Evolutionary conservation across 441 rosid genomes (phyloP), one percentile per base, ranked within the genome.

Genomic region (Bruguiera hainesii): DNA sequence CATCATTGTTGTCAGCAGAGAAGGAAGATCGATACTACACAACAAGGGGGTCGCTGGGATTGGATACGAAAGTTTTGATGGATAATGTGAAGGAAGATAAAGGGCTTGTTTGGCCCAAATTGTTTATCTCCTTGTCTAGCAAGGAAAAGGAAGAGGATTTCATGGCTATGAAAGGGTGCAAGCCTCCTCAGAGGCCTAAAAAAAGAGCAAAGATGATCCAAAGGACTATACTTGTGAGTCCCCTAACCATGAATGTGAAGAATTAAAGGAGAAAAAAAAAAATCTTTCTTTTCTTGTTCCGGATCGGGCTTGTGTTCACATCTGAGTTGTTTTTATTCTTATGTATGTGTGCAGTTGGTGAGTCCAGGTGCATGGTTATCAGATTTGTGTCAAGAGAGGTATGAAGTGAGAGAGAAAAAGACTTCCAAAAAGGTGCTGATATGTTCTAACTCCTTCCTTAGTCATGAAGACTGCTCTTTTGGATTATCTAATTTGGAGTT

Each of bases 131-230:
- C 51, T 72, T 93, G 78, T 93, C 98, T 4, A 90, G 73, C 76
- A 93, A 93, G 82, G 97, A 89, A 78, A 93, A 93, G 79, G 97
- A 93, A 78, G 97, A 90, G 73, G 98, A 90, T 85, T 90, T 93
- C 76, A 77, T 90, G 88, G 91, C 92, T 25, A 87, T 93, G 96
- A 93, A 93, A 83, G 98, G 98, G n/a, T 93, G 98, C 68, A 93
- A 87, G 68, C 96, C 82, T 68, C 85, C 98, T 65, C 97, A 87
- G 69, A 77, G 97, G 77, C 98, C 98, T 21, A 90, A 90, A 75
- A 90, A 90, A 71, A 78, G 98, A 71, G 94, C 97, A 53, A 93
- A 93, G 70, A 71, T 87, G 77, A 86, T 93, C 69, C 94, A 90
- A 79, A 87, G 82, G 79, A 88, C 89, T 53, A 71, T 90, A 69